Conservation (phyloP, 1,284 basidiomycete species). For the Puccinia sorghi region DNA sequence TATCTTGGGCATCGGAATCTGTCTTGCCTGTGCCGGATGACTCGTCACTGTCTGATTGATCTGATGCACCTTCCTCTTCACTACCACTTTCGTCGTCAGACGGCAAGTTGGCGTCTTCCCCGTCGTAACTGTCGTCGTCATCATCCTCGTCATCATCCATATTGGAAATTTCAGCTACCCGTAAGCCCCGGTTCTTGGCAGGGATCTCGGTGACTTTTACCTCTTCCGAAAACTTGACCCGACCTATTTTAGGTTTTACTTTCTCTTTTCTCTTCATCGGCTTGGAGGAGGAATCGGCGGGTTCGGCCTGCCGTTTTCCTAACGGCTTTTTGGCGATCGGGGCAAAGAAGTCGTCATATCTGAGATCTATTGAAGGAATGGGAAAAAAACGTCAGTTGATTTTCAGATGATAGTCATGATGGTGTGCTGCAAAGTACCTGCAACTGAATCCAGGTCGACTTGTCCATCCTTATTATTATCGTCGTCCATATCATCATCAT, state of each 20-base stretch:
- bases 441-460: constrained; percentile 35
- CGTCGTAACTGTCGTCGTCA: constrained; percentile 61
- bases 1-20: constrained; percentile 54
- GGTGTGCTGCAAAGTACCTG: constrained; percentile 4
- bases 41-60: constrained; percentile 49
- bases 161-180: constrained; percentile 19
- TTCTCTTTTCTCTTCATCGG: constrained; percentile 56
- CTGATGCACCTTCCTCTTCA: constrained; percentile 49
- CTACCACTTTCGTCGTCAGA: constrained; percentile 51
- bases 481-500: constrained; percentile 51
- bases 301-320: not conserved
- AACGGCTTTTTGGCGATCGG: constrained; percentile 49
- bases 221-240: constrained; percentile 50
- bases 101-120: constrained; percentile 61
- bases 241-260: not conserved
- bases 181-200: constrained; percentile 42
- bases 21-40: constrained; percentile 48
- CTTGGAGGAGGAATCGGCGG: not conserved
- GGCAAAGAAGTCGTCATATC: constrained; percentile 55
- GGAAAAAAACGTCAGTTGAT: not conserved
- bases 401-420: not conserved
- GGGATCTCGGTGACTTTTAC: constrained; percentile 51
- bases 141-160: constrained; percentile 31
- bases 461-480: constrained; percentile 53
- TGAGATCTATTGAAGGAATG: constrained; percentile 51